Percentiles rank a stretch among this genome's conserved stretches.
Conservation (phyloP, 2,329 filamentous ascomycete genomes). For the Pseudocercospora fijiensis region DNA sequence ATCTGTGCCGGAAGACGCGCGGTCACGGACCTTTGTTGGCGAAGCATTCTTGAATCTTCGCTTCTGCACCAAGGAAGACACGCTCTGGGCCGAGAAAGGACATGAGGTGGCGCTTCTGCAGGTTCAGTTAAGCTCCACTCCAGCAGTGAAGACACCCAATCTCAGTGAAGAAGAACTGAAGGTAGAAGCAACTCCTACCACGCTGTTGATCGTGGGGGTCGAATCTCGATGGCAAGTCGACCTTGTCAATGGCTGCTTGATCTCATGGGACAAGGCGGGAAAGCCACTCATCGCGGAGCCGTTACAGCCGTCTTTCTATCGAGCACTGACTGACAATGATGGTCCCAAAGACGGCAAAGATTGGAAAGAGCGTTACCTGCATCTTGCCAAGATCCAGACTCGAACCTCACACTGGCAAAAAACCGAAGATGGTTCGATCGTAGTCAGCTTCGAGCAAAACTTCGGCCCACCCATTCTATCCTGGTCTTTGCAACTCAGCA, state of each 20-base stretch:
- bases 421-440: constrained; percentile 15
- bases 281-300: constrained; percentile 25
- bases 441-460: constrained; percentile 26
- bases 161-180: background rate
- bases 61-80: constrained; percentile 39
- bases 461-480: constrained; percentile 58
- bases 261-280: constrained; percentile 30
- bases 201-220: constrained; percentile 12
- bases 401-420: constrained; percentile 21
- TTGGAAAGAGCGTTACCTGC: constrained; percentile 48
- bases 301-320: constrained; percentile 52
- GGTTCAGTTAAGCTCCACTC: constrained; percentile 24
- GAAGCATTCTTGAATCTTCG: constrained; percentile 29
- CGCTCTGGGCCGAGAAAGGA: constrained; percentile 37
- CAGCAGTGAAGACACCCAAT: background rate
- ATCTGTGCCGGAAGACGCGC: constrained; percentile 14
- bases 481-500: constrained; percentile 53
- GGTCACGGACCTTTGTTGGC: background rate
- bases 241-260: constrained; percentile 24
- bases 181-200: constrained; percentile 8
- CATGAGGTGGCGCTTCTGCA: constrained; percentile 42
- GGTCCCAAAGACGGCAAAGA: constrained; percentile 54
- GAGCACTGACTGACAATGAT: constrained; percentile 67
- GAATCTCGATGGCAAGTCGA: constrained; percentile 25
- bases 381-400: constrained; percentile 26